A percentile compares a stretch with the other conserved stretches of the same genome.
phyloP scores from a whole-genome alignment of 805 yeast genomes.

The Yamadazyma endophytica region DNA sequence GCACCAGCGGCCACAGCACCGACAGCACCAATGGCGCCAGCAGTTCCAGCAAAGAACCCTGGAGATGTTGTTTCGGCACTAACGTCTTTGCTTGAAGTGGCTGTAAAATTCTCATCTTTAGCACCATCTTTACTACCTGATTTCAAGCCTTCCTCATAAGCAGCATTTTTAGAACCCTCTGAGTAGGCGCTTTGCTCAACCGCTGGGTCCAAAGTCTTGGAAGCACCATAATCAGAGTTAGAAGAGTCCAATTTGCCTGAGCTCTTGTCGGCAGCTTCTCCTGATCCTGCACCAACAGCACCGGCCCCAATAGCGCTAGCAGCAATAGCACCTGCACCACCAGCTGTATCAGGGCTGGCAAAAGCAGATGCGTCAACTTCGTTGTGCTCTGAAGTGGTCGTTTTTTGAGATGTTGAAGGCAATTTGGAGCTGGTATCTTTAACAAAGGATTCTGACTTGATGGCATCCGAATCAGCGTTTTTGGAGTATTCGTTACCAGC shows the following conservation, averaged over 20 bases:
- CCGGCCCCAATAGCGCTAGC: conserved; percentile 6
- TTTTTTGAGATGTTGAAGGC: too few species aligned
- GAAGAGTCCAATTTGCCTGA: conserved; percentile 2
- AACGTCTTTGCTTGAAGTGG: not conserved
- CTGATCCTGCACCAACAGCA: conserved; percentile 8
- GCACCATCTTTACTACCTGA: conserved; percentile 14
- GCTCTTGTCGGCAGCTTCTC: too few species aligned
- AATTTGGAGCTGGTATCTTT: too few species aligned
- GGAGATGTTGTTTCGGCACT: conserved; percentile 3
- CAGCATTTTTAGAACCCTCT: conserved; percentile 1
- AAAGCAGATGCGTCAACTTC: not conserved
- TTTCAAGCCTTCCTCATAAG: conserved; percentile 14
- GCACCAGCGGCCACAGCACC: conserved; percentile 13
- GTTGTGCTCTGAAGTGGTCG: too few species aligned
- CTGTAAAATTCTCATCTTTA: not conserved
- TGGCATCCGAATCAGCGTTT: conserved; percentile 3
- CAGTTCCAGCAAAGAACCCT: conserved; percentile 16
- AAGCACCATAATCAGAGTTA: conserved; percentile 1
- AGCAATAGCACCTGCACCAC: conserved; percentile 1
- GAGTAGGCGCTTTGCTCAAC: conserved; percentile 7
- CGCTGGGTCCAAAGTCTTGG: conserved; percentile 9
- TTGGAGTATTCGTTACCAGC: conserved; percentile 11
- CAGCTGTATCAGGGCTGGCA: conserved; percentile 1
- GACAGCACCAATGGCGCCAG: conserved; percentile 20
- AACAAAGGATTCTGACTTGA: too few species aligned